Base-by-base conservation (phyloP, 345 rosid species). In the Sisymbrium altissimum region DNA sequence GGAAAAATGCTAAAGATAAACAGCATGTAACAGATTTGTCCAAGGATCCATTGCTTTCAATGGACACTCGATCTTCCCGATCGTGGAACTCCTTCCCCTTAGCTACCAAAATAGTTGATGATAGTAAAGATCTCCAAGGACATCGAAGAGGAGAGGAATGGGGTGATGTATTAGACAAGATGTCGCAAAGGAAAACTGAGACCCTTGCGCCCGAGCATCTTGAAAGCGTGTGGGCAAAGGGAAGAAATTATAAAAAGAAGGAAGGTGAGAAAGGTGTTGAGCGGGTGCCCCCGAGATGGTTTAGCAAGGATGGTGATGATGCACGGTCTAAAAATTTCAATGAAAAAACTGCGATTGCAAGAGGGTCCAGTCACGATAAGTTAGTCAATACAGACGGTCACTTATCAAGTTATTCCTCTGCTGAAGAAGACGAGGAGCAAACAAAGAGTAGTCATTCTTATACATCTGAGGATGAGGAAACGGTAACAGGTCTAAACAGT, bases 221-320 rank as follows among this genome's bases (percentile, higher is more conserved):
- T 73, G 99, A 96, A 54, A 92, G 90, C 76, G 83, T 96, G 87
- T 96, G 99, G 99, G 79, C 98, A 13, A 96, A 92, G 82, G 99
- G 99, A 78, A 89, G 89, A 85, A 85, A 90, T 44, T 92, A 92
- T 79, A 83, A 55, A 77, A 85, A 76, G 78, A 90, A 49, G 71
- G 74, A 57, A 83, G 84, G 78, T 76, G 76, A 41, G 21, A 77
- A 71, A 64, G 62, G 48, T 70, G 60, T 64, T 64, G 76, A 77
- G 61, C 80, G 55, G 14, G 72, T 57, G 39, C 71, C 80, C 44
- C 50, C 66, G 29, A 76, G 71, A 69, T 70, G 70, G 71, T 76
- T 60, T 53, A 76, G 76, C 75, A 71, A 77, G 68, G 76, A 74
- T 41, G 79, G 68, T 25, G 75, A 78, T 61, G 50, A 60, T 66